Conservation (phyloP, 352 stramenopile species). For the Aphanomyces invadans region DNA sequence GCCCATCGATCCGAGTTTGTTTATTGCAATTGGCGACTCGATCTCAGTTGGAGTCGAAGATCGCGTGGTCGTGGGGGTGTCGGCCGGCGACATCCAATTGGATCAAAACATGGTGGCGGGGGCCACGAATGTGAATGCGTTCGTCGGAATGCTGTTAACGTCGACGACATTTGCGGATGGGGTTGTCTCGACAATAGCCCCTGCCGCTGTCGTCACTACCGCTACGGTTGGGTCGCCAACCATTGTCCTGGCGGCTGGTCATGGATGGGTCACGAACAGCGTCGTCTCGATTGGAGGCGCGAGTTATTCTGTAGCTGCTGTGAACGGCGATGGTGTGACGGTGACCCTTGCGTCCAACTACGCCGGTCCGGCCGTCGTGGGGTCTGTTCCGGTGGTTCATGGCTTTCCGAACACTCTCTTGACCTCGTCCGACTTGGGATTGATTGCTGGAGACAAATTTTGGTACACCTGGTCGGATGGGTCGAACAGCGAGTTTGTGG, state of each 20-base stretch:
- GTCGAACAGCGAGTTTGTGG: constrained; percentile 44
- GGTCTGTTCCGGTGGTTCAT: neutral
- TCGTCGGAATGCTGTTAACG: constrained; percentile 2
- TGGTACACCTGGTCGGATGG: constrained; percentile 41
- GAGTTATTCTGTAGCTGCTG: constrained; percentile 1
- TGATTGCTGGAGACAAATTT: constrained; percentile 36
- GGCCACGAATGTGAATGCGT: neutral
- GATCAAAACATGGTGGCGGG: neutral
- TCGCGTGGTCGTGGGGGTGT: constrained; percentile 32
- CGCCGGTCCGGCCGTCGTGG: constrained; percentile 8
- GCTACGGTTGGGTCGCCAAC: neutral
- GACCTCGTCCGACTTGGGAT: constrained; percentile 43
- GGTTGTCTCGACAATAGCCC: neutral
- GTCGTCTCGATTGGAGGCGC: constrained; percentile 7
- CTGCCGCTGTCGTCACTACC: neutral
- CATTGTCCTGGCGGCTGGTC: neutral
- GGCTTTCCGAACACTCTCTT: neutral
- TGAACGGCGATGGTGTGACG: constrained; percentile 9
- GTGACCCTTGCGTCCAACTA: constrained; percentile 9
- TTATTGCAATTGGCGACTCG: constrained; percentile 51
- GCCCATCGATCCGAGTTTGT: constrained; percentile 51
- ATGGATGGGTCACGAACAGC: neutral
- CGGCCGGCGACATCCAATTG: constrained; percentile 6
- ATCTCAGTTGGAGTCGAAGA: constrained; percentile 31
- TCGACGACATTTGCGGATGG: constrained; percentile 4